These are phyloP conservation scores for Boletus rubescentipes DNA, from an alignment of 768 basidiomycete species.

Conservation along the genomic window DNA sequence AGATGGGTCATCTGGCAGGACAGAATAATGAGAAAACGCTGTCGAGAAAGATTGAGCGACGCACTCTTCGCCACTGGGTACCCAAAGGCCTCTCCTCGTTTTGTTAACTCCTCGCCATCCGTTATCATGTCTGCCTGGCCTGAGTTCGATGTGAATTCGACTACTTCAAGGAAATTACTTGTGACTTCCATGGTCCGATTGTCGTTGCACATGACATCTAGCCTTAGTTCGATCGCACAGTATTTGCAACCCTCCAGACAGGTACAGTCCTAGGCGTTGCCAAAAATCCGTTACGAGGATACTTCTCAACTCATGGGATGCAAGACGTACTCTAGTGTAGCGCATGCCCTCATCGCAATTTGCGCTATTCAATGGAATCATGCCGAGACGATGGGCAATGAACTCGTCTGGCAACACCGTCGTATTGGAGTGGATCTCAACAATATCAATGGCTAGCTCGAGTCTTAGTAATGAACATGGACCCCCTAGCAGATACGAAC, in stretches of 20 bases:
- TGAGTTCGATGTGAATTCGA: constrained; percentile 40
- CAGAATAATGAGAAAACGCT: constrained; percentile 5
- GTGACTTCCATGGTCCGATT: constrained; percentile 81
- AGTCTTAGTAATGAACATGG: constrained; percentile 3
- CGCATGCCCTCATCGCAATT: constrained; percentile 89
- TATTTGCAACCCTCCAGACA: constrained; percentile 82
- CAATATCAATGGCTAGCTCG: constrained; percentile 88
- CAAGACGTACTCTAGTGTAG: constrained; percentile 60
- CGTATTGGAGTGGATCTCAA: constrained; percentile 88
- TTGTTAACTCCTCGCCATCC: constrained; percentile 69
- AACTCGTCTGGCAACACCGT: constrained; percentile 96
- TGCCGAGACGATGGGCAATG: constrained; percentile 92
- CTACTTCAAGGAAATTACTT: constrained; percentile 76
- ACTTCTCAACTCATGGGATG: neutral
- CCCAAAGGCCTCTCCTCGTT: constrained; percentile 75
- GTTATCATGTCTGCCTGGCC: constrained; percentile 34
- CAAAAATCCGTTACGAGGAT: constrained; percentile 1
- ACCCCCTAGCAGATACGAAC: constrained; percentile 45
- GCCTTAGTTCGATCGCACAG: constrained; percentile 79
- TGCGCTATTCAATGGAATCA: constrained; percentile 85
- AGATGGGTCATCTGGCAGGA: constrained; percentile 53
- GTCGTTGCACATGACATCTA: constrained; percentile 77
- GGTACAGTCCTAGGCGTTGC: constrained; percentile 75
- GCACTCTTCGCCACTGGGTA: constrained; percentile 81
- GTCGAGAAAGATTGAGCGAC: constrained; percentile 21